Evolutionary conservation across 2,329 filamentous ascomycete species (phyloP), one percentile per base, ranked within the genome.

Genomic region (Sporothrix inflata): DNA sequence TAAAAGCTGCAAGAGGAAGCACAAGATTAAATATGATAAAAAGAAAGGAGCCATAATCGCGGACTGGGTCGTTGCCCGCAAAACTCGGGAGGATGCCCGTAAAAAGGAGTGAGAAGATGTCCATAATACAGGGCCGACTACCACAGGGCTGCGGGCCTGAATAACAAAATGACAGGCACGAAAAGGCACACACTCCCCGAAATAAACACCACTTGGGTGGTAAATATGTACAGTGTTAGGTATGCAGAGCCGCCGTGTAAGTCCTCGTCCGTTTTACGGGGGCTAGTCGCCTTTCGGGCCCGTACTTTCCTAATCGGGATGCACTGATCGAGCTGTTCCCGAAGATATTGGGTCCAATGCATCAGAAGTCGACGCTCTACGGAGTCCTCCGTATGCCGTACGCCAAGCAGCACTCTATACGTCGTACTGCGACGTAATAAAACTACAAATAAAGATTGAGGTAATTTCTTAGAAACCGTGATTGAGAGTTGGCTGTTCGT

Each of bases 271-370:
- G 21, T 67, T 34, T 51, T 14, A 49, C 42, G 63, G 63, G 63
- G 63, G n/a, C n/a, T 27, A 51, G 16, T 49, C 4, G 24, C 30
- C 30, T 30, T 11, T 30, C 65, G 65, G 45, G 47, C 47, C 65
- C 47, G 65, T 68, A 38, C 16, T 68, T 68, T 68, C 65, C 65
- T 68, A 40, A 11, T 53, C 19, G 30, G 65, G 47, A 55, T 40
- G 8, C 27, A 12, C 27, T 8, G 21, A 21, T n/a, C 2, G 1
- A 16, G 40, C 40, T 11, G 8, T 30, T 24, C 30, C 11, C 24
- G 27, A 6, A 21, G 7, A 51, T 6, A 51, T 45, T 67, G 63
- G 63, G 63, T 51, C 63, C 12, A 27, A 21, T 8, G 11, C 12
- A 27, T 16, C 21, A 47, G 4, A 14, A 12, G n/a, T 8, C 24